These are phyloP conservation scores for Ogataea nakhonphanomensis DNA, from an alignment of 805 yeast species.

Conservation along the genomic window DNA sequence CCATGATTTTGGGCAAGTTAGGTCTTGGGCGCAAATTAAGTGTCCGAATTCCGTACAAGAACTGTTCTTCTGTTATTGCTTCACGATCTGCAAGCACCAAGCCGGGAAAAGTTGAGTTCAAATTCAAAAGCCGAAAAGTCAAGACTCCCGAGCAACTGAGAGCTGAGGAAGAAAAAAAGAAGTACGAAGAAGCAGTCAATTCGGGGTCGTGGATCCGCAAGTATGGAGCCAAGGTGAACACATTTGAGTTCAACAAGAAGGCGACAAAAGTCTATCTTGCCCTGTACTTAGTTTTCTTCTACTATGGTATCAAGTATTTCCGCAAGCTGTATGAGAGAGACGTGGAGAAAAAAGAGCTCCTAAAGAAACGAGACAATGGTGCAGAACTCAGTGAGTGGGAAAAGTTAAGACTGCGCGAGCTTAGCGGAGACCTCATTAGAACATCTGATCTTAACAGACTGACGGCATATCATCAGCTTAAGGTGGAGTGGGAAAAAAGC, in stretches of 20 bases:
- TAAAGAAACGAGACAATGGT: slow-evolving; percentile 32
- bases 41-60: background rate
- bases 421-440: slow-evolving; percentile 54
- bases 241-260: slow-evolving; percentile 56
- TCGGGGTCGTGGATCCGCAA: slow-evolving; percentile 35
- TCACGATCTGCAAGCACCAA: background rate
- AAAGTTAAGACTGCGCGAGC: slow-evolving; percentile 54
- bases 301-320: slow-evolving; percentile 63
- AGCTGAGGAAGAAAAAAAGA: slow-evolving; percentile 28
- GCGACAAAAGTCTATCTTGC: slow-evolving; percentile 62
- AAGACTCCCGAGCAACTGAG: slow-evolving; percentile 29
- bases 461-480: slow-evolving; percentile 55
- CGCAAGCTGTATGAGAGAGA: slow-evolving; percentile 64
- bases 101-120: slow-evolving; percentile 24
- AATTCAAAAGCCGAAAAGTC: slow-evolving; percentile 26
- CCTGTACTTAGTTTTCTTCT: slow-evolving; percentile 53
- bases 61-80: background rate
- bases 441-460: slow-evolving; percentile 62
- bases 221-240: slow-evolving; percentile 53
- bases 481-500: slow-evolving; percentile 31
- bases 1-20: slow-evolving; percentile 1
- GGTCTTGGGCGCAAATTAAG: slow-evolving; percentile 1
- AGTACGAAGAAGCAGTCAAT: slow-evolving; percentile 32
- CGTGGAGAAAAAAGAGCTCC: slow-evolving; percentile 44
- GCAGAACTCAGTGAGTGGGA: slow-evolving; percentile 58